Evolutionary conservation across 1,139 yeast species (phyloP), one percentile per base, ranked within the genome.

Genomic region (Lodderomyces oxycetoniae): DNA sequence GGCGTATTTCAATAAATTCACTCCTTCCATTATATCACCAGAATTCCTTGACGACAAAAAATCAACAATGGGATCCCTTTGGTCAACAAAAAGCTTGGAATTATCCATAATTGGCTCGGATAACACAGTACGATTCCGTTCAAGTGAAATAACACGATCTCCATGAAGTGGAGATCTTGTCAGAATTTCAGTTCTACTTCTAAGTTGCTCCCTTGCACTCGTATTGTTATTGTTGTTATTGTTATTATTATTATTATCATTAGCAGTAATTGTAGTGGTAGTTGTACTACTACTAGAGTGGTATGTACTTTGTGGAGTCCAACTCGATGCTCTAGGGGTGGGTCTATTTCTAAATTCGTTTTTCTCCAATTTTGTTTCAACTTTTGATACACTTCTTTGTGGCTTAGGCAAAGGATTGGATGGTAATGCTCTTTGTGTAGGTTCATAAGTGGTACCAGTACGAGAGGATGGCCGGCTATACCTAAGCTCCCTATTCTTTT

Each of bases 1-100:
- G 2, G 74, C 72, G 46, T 57, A 62, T 30, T 57, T 61, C 27
- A 67, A 52, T 16, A 66, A 47, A 33, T 52, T 55, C 2, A 68
- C 49, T 1, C 74, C 74, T 43, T 65, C 71, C 2, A 38, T 45
- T 4, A 59, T 46, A 26, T 54, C 40, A 8, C 52, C 55, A 3
- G 50, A 48, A 34, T 57, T 55, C 9, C 52, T 42, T 1, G 71
- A 63, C 0, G 63, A 52, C 28, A 66, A 50, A 33, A 63, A 63
- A 32, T 55, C 57, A 25, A 62, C 40, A 13, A 66, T 63, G 3
- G 69, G 68, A 35, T 65, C 71, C 7, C 15, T 23, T 8, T 31
- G 26, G 7, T 19, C 25, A 10, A 19, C 17, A 25, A 25, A 16
- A 10, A 17, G 23, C 14, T 26, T 31, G 17, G 34, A 25, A 9